These are phyloP conservation scores for Fusarium sacchari DNA, from an alignment of 2,329 filamentous ascomycete genomes.

Conservation along the genomic window DNA sequence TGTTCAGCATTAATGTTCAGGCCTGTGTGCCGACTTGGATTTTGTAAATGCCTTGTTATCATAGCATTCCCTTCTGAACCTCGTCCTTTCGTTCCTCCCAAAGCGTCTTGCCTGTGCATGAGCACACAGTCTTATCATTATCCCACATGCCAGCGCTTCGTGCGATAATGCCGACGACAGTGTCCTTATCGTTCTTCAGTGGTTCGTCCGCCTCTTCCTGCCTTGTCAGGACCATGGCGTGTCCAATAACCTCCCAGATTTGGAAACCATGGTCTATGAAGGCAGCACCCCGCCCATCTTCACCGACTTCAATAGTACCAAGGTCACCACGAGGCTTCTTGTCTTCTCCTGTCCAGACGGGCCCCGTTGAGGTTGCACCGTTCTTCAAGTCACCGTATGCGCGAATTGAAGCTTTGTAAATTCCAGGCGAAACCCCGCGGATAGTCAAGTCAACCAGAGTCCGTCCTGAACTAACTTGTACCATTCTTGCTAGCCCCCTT, in stretches of 20 bases:
- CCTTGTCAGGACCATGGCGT: conserved; percentile 85
- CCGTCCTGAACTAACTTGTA: conserved; percentile 81
- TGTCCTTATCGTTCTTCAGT: conserved; percentile 81
- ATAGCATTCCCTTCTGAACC: conserved; percentile 89
- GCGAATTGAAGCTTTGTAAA: conserved; percentile 84
- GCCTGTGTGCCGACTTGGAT: conserved; percentile 1
- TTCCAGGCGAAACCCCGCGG: conserved; percentile 81
- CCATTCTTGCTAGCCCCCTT: conserved; percentile 89
- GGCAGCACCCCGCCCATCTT: conserved; percentile 78
- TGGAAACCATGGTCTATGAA: conserved; percentile 86
- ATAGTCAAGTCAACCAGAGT: conserved; percentile 91
- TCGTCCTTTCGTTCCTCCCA: conserved; percentile 97
- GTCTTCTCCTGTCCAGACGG: conserved; percentile 75
- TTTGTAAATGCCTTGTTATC: conserved; percentile 45
- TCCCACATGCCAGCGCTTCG: conserved; percentile 98
- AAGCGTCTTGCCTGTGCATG: conserved; percentile 95
- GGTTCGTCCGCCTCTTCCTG: conserved; percentile 64
- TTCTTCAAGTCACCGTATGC: conserved; percentile 87
- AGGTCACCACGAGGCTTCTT: conserved; percentile 65
- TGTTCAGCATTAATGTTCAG: conserved; percentile 7
- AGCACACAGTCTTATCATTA: conserved; percentile 98
- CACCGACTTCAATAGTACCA: conserved; percentile 78
- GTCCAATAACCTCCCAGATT: conserved; percentile 96
- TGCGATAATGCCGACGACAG: conserved; percentile 91
- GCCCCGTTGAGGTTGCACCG: conserved; percentile 84